These are phyloP conservation scores for Pythium utonaiense DNA, from an alignment of 352 stramenopile species.

Conservation along the genomic window DNA sequence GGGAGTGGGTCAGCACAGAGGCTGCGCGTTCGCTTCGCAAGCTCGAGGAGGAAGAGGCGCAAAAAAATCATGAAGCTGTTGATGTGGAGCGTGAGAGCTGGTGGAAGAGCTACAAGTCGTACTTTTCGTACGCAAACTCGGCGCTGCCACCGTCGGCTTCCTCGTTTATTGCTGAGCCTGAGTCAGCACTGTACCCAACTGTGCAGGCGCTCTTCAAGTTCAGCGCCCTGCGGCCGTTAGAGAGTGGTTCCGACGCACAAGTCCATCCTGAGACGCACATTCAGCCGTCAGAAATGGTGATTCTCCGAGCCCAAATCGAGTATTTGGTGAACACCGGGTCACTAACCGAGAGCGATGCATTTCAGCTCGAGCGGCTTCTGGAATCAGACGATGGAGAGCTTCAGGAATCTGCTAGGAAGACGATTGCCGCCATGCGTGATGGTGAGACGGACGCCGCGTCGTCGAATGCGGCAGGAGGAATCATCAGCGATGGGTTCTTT, in stretches of 20 bases:
- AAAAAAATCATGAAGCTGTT: constrained; percentile 36
- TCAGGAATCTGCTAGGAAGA: constrained; percentile 49
- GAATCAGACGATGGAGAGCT: constrained; percentile 43
- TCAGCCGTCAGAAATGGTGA: constrained; percentile 27
- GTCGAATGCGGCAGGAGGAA: constrained; percentile 1
- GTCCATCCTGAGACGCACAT: background rate
- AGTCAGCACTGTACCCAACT: constrained; percentile 35
- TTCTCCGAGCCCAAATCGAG: constrained; percentile 73
- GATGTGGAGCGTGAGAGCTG: constrained; percentile 46
- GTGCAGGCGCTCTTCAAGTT: constrained; percentile 29
- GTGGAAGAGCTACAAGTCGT: constrained; percentile 63
- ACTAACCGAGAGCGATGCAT: constrained; percentile 64
- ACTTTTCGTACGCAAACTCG: constrained; percentile 31
- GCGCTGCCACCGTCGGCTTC: constrained; percentile 2
- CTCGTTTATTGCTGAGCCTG: constrained; percentile 1
- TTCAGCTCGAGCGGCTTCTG: constrained; percentile 62
- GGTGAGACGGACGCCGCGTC: constrained; percentile 36
- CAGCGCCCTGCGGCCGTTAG: background rate
- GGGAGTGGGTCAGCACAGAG: constrained; percentile 84
- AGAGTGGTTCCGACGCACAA: background rate
- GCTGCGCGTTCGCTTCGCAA: constrained; percentile 59
- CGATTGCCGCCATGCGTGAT: constrained; percentile 59
- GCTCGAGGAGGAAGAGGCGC: constrained; percentile 57
- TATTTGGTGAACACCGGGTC: constrained; percentile 63
- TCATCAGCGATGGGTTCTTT: constrained; percentile 40